Evolutionary conservation across 306 rosid genomes (phyloP).

Genomic region (Senna tora): DNA sequence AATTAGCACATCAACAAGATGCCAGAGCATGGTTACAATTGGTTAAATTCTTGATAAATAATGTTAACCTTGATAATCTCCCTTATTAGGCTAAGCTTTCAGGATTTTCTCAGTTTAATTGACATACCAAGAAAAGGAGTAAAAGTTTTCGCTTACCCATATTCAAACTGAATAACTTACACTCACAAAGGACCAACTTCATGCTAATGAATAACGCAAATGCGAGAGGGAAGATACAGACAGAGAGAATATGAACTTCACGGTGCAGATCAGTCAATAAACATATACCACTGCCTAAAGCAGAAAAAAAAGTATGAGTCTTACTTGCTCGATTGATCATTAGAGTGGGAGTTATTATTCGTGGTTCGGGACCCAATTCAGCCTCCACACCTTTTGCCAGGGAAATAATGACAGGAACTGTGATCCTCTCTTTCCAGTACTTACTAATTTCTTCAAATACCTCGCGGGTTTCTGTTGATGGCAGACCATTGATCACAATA

Average conservation of each 20-base stretch:
- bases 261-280: neutral
- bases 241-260: neutral
- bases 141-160: neutral
- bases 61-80: neutral
- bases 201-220: neutral
- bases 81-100: neutral
- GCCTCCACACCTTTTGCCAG: constrained; percentile 96
- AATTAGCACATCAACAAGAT: neutral
- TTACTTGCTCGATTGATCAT: constrained; percentile 90
- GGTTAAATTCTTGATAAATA: neutral
- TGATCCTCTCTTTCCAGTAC: constrained; percentile 92
- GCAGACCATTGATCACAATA: constrained; percentile 85
- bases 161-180: neutral
- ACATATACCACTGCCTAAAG: neutral
- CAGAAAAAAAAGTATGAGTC: constrained; percentile 20
- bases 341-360: constrained; percentile 85
- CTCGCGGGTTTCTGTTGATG: constrained; percentile 77
- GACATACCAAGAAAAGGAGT: neutral
- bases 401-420: constrained; percentile 77
- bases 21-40: neutral
- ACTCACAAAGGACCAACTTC: neutral
- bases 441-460: constrained; percentile 79
- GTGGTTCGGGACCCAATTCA: constrained; percentile 77
- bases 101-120: neutral
- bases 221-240: neutral